Percentiles rank a stretch among this genome's conserved stretches.
Evolutionary conservation across 345 rosid species (phyloP).

Genomic region (Alliaria petiolata): DNA sequence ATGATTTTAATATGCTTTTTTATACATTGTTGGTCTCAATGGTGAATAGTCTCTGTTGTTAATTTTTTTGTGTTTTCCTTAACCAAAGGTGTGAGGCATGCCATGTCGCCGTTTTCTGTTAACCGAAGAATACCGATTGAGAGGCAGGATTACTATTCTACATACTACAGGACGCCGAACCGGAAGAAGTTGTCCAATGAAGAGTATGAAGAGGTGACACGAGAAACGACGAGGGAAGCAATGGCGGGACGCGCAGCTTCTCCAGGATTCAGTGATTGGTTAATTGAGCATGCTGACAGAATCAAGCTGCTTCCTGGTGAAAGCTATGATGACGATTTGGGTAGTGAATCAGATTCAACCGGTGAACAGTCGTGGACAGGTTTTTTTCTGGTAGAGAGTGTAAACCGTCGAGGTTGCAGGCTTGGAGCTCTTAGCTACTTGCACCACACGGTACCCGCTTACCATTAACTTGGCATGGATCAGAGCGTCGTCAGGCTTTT

Average conservation of each 20-base stretch:
- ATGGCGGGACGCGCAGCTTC: conserved; percentile 64
- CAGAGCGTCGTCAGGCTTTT: not conserved
- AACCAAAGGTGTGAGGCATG: conserved; percentile 27
- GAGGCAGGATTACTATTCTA: conserved; percentile 55
- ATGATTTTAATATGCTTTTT: not conserved
- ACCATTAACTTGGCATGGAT: not conserved
- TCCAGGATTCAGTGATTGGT: conserved; percentile 73
- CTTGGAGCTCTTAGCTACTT: conserved; percentile 1
- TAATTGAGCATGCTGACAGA: conserved; percentile 63
- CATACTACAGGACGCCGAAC: conserved; percentile 56
- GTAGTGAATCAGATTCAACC: conserved; percentile 63
- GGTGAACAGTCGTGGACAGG: conserved; percentile 33
- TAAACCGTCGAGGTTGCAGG: not conserved
- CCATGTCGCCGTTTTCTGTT: conserved; percentile 30
- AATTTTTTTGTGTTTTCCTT: no score
- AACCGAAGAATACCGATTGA: conserved; percentile 5
- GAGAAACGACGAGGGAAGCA: conserved; percentile 61
- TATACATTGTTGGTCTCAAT: not conserved
- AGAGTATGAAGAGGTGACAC: conserved; percentile 78
- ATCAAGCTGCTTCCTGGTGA: conserved; percentile 55
- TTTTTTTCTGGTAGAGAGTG: conserved; percentile 4
- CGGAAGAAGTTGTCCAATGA: conserved; percentile 54
- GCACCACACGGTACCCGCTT: not conserved
- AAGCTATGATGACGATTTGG: conserved; percentile 52
- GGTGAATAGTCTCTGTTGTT: no score